A percentile compares a stretch with the other conserved stretches of the same genome.
Evolutionary conservation across 1,284 basidiomycete species (phyloP).

Genomic region (Crepidotus sp.): DNA sequence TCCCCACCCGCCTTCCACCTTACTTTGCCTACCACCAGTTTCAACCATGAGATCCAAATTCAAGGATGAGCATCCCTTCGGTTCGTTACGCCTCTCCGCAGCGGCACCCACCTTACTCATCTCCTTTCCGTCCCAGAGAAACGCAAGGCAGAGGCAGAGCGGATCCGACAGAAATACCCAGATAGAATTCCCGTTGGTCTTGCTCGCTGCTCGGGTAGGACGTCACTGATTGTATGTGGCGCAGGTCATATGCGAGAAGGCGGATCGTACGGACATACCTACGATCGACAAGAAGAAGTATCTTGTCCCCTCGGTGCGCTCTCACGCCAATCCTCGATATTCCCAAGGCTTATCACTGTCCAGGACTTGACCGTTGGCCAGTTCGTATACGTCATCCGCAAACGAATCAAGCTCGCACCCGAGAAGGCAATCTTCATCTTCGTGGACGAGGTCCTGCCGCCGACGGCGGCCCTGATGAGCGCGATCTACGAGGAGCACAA

Average conservation of each 20-base stretch:
- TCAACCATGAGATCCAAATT: constrained; percentile 99
- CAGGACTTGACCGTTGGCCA: constrained; percentile 97
- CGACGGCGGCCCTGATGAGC: constrained; percentile 97
- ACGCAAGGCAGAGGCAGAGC: constrained; percentile 48
- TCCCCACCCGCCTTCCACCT: too few species aligned
- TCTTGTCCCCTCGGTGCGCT: constrained; percentile 85
- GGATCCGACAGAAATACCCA: constrained; percentile 96
- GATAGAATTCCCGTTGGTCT: constrained; percentile 91
- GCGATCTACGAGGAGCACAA: constrained; percentile 99
- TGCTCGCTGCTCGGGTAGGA: constrained; percentile 4
- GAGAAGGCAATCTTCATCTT: constrained; percentile 99
- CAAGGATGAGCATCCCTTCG: constrained; percentile 99
- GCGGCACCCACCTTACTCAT: constrained; percentile 24
- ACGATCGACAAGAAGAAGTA: constrained; percentile 99
- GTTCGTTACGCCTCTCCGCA: constrained; percentile 38
- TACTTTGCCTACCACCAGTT: too few species aligned
- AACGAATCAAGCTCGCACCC: constrained; percentile 98
- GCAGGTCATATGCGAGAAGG: constrained; percentile 99
- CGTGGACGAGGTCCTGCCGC: constrained; percentile 96
- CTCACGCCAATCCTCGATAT: constrained; percentile 16
- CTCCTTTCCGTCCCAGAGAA: constrained; percentile 21
- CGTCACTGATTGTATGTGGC: constrained; percentile 11
- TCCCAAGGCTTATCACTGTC: constrained; percentile 14
- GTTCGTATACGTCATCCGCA: constrained; percentile 99
- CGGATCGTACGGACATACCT: constrained; percentile 96